Conservation (phyloP, 768 basidiomycete species). For the Pholiota molesta region DNA sequence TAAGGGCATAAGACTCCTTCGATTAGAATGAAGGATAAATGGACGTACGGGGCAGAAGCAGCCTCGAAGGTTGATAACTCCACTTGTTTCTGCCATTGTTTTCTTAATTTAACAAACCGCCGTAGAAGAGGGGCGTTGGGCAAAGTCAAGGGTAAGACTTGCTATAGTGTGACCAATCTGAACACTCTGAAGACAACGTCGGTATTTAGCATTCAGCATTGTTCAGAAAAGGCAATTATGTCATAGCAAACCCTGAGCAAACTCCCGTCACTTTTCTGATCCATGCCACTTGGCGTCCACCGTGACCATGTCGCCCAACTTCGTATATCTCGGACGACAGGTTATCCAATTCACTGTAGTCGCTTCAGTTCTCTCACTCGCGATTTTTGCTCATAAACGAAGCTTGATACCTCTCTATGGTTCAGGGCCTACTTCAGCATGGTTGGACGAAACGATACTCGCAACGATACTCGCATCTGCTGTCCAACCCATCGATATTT, state of each 20-base stretch:
- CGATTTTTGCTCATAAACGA: constrained; percentile 63
- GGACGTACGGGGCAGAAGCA: neutral
- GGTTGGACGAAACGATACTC: constrained; percentile 44
- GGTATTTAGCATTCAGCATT: too few relatives aligned
- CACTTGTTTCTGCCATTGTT: constrained; percentile 3
- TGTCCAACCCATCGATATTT: constrained; percentile 41
- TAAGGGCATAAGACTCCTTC: neutral
- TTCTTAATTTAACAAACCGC: constrained; percentile 5
- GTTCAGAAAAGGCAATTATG: neutral
- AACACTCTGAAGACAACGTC: too few relatives aligned
- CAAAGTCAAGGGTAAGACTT: constrained; percentile 1
- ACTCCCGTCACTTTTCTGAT: neutral
- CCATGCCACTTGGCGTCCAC: neutral
- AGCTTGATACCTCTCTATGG: constrained; percentile 74
- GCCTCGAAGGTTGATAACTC: neutral
- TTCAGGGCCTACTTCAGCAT: constrained; percentile 51
- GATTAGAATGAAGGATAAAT: neutral
- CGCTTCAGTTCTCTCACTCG: constrained; percentile 47
- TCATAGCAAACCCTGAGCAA: neutral
- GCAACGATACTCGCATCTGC: constrained; percentile 40
- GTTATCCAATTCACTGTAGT: neutral
- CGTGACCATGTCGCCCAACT: neutral
- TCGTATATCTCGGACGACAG: neutral
- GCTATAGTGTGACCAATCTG: too few relatives aligned
- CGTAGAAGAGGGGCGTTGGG: neutral